These are phyloP conservation scores for Didymella lethalis DNA, from an alignment of 2,329 filamentous ascomycete species.

Conservation along the genomic window DNA sequence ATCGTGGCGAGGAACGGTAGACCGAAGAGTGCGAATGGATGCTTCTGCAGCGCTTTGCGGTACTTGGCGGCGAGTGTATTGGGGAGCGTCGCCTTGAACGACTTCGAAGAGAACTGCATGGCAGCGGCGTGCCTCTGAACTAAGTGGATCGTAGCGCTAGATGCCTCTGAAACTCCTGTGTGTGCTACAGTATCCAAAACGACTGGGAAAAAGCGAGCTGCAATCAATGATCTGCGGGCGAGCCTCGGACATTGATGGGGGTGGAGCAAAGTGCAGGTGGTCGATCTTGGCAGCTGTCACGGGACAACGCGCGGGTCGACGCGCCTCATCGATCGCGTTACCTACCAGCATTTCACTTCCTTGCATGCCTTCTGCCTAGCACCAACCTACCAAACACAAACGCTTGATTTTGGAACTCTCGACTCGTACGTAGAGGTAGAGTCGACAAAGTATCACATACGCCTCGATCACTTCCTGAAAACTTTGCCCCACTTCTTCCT, in stretches of 20 bases:
- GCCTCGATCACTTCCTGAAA: neutral
- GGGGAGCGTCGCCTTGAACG: conserved; percentile 63
- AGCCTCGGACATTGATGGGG: conserved; percentile 13
- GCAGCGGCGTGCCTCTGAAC: conserved; percentile 5
- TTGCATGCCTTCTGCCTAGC: neutral
- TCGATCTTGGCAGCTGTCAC: conserved; percentile 31
- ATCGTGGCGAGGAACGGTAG: conserved; percentile 91
- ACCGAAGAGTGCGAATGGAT: conserved; percentile 92
- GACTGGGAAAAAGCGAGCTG: neutral
- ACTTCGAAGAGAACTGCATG: conserved; percentile 61
- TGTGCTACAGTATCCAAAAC: neutral
- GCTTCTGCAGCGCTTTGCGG: conserved; percentile 74
- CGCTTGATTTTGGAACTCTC: neutral
- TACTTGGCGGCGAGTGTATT: conserved; percentile 78
- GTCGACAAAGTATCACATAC: neutral
- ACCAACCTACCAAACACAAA: neutral
- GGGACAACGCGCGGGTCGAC: conserved; percentile 32
- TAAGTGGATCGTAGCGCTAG: neutral
- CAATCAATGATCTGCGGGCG: conserved; percentile 2
- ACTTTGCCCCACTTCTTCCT: conserved; percentile 9
- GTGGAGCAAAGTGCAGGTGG: conserved; percentile 15
- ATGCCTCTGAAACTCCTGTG: neutral
- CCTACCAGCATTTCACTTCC: conserved; percentile 3
- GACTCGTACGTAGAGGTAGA: neutral
- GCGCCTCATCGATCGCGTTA: conserved; percentile 24